Base-by-base conservation (phyloP, 164 flowering plant species). In the Umbellularia californica region DNA sequence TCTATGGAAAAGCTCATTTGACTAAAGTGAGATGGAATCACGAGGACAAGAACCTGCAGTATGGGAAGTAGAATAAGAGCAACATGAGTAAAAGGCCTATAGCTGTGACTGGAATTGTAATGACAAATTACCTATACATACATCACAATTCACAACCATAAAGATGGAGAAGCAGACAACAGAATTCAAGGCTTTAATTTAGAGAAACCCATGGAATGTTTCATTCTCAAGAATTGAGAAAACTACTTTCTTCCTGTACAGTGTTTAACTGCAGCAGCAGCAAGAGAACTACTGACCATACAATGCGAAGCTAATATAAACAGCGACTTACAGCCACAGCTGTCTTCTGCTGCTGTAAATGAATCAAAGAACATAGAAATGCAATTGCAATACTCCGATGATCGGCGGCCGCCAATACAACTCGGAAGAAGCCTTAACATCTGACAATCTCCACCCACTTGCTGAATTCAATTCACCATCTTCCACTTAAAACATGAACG, bases 311-410 rank as follows among this genome's bases (percentile, higher is more conserved):
- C 25, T 14, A 17, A 28, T 67, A 67, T 67, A 33, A 67, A 67
- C 70, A 67, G 28, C 50, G 28, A 64, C 24, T 17, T 27, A 35
- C 55, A 35, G 55, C 41, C n/a, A 24, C 28, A 69, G 22, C 35
- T 47, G 47, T 30, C 28, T 27, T 30, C 69, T 69, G 22, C 55
- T n/a, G 27, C 13, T 58, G 52, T 71, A 27, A 30, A 71, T 71
- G 50, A 71, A 25, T 71, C 65, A 71, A 71, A 55, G 63, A 58
- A 72, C 13, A 60, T 13, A 27, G 24, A 24, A 15, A n/a, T 35
- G 1, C 6, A 47, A 41, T 10, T 20, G 20, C 2, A 69, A 28
- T 7, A 20, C 30, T 66, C 69, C 41, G 10, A 35, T 13, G 69
- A 66, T 66, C 47, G 69, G 47, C 69, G 1, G n/a, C 19, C 28